A percentile compares a stretch with the other conserved stretches of the same genome.
phyloP scores from a whole-genome alignment of 257 asterid genomes.

The Solanum neorickii region DNA sequence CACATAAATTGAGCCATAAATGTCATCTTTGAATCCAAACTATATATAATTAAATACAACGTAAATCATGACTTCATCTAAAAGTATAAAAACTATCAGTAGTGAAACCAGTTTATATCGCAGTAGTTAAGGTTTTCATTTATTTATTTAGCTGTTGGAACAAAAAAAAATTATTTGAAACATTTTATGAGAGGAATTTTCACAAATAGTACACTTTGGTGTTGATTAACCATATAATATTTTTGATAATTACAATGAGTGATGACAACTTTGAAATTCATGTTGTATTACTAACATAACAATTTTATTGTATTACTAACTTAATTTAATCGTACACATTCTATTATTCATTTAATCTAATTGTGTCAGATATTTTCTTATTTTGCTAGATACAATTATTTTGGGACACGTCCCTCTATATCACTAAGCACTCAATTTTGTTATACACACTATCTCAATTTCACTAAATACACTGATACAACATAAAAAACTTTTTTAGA shows the following conservation, averaged over 20 bases:
- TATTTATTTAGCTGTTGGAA: background rate
- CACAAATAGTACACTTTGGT: background rate
- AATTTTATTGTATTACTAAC: background rate
- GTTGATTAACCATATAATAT: no score
- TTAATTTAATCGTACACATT: no score
- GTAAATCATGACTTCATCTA: background rate
- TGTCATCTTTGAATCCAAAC: background rate
- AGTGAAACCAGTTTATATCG: background rate
- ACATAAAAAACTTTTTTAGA: background rate
- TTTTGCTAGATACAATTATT: background rate
- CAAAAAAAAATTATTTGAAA: background rate
- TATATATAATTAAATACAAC: background rate
- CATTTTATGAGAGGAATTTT: background rate
- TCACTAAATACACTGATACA: background rate
- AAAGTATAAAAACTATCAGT: background rate
- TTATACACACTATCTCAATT: background rate
- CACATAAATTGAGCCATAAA: no score
- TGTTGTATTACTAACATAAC: no score
- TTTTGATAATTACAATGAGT: no score
- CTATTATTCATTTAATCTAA: background rate
- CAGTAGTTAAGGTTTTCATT: background rate
- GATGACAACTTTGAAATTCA: no score
- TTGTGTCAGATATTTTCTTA: background rate
- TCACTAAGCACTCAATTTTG: background rate
- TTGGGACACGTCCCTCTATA: background rate